These are phyloP conservation scores for Yamadazyma aaseri DNA, from an alignment of 1,139 yeast genomes.

Conservation along the genomic window DNA sequence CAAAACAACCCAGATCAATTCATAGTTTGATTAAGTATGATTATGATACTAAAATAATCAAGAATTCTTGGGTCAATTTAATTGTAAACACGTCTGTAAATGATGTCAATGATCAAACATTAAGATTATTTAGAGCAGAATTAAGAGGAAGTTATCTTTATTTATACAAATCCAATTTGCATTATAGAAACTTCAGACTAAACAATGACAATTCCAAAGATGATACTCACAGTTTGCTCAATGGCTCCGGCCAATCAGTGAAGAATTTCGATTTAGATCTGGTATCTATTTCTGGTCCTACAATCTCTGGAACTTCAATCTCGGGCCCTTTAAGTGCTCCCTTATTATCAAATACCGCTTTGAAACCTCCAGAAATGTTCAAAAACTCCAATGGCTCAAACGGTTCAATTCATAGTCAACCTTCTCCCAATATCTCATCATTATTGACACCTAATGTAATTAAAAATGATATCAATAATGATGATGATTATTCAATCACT, in stretches of 20 bases:
- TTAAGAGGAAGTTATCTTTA: constrained; percentile 61
- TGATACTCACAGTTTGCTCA: constrained; percentile 4
- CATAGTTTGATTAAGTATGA: constrained; percentile 29
- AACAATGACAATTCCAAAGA: constrained; percentile 5
- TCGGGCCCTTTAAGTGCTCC: constrained; percentile 14
- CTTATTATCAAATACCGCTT: constrained; percentile 3
- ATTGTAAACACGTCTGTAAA: constrained; percentile 29
- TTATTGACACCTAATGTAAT: neutral
- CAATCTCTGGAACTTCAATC: constrained; percentile 4
- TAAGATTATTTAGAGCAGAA: constrained; percentile 58
- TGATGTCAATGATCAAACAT: constrained; percentile 37
- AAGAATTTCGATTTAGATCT: constrained; percentile 13
- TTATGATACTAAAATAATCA: constrained; percentile 31
- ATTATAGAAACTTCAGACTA: constrained; percentile 11
- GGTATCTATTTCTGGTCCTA: constrained; percentile 13
- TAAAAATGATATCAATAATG: neutral
- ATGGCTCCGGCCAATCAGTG: constrained; percentile 4
- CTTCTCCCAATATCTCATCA: neutral
- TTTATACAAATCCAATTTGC: constrained; percentile 40
- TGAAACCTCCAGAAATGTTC: constrained; percentile 13
- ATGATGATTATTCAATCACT: constrained; percentile 21
- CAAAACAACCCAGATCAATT: constrained; percentile 11
- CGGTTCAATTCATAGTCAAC: constrained; percentile 5
- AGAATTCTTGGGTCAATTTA: constrained; percentile 47
- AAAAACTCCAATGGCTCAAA: constrained; percentile 10